These are phyloP conservation scores for Moesziomyces sp. DNA, from an alignment of 1,284 basidiomycete genomes.

Conservation along the genomic window DNA sequence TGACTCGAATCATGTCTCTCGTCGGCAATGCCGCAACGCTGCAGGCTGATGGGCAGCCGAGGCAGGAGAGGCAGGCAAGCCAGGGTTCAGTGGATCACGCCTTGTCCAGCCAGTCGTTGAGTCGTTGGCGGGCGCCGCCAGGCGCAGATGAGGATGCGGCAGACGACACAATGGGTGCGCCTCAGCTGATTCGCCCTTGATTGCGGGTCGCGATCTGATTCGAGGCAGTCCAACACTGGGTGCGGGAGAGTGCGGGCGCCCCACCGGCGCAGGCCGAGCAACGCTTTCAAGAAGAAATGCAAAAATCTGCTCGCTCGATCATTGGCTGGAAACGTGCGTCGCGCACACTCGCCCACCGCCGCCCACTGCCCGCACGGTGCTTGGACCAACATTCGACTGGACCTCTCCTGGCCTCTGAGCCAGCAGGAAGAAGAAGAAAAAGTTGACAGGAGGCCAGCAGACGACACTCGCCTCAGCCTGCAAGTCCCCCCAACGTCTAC, in stretches of 20 bases:
- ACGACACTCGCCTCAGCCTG: conserved; percentile 1
- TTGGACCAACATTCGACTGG: conserved; percentile 2
- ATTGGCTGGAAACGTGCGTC: conserved; percentile 27
- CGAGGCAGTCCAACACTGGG: conserved; percentile 7
- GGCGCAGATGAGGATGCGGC: conserved; percentile 1
- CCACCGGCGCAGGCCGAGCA: conserved; percentile 1
- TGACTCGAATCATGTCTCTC: neutral
- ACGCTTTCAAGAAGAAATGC: conserved; percentile 3
- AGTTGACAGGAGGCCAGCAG: neutral
- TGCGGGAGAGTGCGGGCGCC: conserved; percentile 7
- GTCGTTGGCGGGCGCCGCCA: neutral
- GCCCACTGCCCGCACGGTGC: neutral
- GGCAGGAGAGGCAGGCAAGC: neutral
- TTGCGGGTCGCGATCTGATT: conserved; percentile 3
- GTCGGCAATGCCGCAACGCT: too few relatives aligned
- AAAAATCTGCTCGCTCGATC: conserved; percentile 32
- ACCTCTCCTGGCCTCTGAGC: neutral
- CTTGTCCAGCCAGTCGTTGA: conserved; percentile 5
- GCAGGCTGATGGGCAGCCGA: neutral
- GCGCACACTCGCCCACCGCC: conserved; percentile 5
- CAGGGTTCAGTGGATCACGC: conserved; percentile 3
- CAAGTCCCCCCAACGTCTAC: conserved; percentile 17
- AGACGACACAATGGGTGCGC: conserved; percentile 23
- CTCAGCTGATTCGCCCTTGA: conserved; percentile 12
- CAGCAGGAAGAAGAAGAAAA: neutral